phyloP scores from a whole-genome alignment of 2,329 filamentous ascomycete species.

The Alternaria gansuensis region DNA sequence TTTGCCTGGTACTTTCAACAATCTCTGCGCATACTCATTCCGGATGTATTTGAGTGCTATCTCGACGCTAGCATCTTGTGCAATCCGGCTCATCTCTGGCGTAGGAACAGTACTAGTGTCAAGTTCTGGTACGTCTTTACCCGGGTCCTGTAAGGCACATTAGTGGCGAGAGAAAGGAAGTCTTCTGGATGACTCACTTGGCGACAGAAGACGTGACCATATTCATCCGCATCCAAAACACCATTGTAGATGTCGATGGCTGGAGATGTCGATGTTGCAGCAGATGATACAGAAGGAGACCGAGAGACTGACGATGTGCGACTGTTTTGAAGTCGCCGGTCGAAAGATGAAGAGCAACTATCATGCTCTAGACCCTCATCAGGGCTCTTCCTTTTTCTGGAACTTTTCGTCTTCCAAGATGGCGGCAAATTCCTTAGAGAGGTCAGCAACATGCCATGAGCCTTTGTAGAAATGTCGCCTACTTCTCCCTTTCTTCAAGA shows the following conservation, averaged over 20 bases:
- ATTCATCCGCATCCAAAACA: conserved; percentile 47
- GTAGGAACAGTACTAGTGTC: conserved; percentile 50
- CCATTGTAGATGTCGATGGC: conserved; percentile 54
- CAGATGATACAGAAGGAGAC: conserved; percentile 37
- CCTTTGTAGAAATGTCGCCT: conserved; percentile 5
- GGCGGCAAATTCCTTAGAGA: conserved; percentile 8
- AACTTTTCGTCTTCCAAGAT: neutral
- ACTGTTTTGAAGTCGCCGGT: conserved; percentile 23
- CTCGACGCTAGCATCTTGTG: conserved; percentile 37
- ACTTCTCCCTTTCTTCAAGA: conserved; percentile 46
- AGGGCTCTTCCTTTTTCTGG: conserved; percentile 42
- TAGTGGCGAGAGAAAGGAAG: neutral
- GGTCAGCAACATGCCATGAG: conserved; percentile 10
- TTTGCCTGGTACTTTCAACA: conserved; percentile 40
- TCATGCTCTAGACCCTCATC: conserved; percentile 27
- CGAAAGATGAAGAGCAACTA: conserved; percentile 35
- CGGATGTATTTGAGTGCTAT: conserved; percentile 52
- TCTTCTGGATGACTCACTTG: conserved; percentile 31
- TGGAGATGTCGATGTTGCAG: conserved; percentile 10
- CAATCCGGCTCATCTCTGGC: conserved; percentile 46
- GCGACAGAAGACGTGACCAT: conserved; percentile 51
- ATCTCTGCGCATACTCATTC: conserved; percentile 47
- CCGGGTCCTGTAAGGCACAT: conserved; percentile 22
- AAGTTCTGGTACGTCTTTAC: conserved; percentile 35
- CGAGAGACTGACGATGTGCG: conserved; percentile 31